Base-by-base conservation (phyloP, 2,329 filamentous ascomycete species). In the Pezicula rhizophila region DNA sequence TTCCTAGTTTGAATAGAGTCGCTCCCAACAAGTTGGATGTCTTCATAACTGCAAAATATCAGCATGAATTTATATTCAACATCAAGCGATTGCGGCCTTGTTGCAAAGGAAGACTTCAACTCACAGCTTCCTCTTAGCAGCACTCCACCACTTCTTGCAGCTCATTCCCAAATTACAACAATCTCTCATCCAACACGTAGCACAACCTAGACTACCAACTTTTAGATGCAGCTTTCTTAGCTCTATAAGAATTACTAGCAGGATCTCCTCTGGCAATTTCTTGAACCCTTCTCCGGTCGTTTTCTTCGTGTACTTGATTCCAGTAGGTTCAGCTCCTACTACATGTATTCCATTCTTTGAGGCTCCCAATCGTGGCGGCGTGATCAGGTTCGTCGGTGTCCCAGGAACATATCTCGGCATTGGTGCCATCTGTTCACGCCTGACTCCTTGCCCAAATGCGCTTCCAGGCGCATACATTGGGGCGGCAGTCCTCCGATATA, bases 141-240 rank as follows among this genome's bases (percentile, higher is more conserved):
- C 72, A 53, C 71, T 72, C 57, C 74, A 67, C 67, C 77, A 76
- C 57, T 75, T 80, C 52, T 70, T 72, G 14, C 73, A 76, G 34
- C 71, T 68, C 10, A 79, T 49, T 10, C 74, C 70, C 37, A 82
- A 61, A 38, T 71, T 73, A 55, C 73, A 77, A 26, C 76, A 65
- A 57, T 85, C 80, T 43, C 81, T 71, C 77, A 82, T 81, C 76
- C 78, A 82, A 62, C 81, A 84, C 15, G 81, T 84, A 14, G 79
- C 73, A 59, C 81, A 84, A 62, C 78, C 81, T 31, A 66, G 64
- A 53, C 72, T 76, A 2, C 66, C 65, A 12, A 64, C 59, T 6
- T 62, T 64, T 11, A 82, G 59, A 58, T 85, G 81, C 12, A 72
- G 60, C 34, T 69, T 66, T 58, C 72, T 77, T 15, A 85, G 64